These are phyloP conservation scores for Oryza australiensis DNA, from an alignment of 176 grass and related monocot genomes.

Conservation along the genomic window DNA sequence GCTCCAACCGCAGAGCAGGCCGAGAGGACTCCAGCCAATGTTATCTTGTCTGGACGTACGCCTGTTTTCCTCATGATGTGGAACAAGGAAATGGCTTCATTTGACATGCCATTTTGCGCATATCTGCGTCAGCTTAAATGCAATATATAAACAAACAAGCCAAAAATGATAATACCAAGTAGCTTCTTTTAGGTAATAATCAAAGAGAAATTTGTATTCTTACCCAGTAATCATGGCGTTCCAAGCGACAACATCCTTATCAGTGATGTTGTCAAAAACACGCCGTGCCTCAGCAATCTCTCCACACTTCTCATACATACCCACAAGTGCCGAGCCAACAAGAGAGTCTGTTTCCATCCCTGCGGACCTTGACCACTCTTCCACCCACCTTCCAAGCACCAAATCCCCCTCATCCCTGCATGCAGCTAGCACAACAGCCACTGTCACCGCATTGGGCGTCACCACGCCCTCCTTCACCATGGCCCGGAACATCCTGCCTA, in stretches of 20 bases:
- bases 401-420: slow-evolving; percentile 58
- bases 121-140: slow-evolving; percentile 62
- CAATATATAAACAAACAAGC: slow-evolving; percentile 1
- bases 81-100: slow-evolving; percentile 84
- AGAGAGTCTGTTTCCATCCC: slow-evolving; percentile 44
- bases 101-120: slow-evolving; percentile 79
- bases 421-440: slow-evolving; percentile 35
- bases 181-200: neutral
- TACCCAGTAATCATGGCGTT: slow-evolving; percentile 91
- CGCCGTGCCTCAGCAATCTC: slow-evolving; percentile 18
- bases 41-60: slow-evolving; percentile 66
- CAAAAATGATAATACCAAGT: neutral
- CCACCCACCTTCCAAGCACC: slow-evolving; percentile 54
- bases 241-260: slow-evolving; percentile 69
- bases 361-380: slow-evolving; percentile 36
- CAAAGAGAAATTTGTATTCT: slow-evolving; percentile 19
- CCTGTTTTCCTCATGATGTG: slow-evolving; percentile 57
- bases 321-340: slow-evolving; percentile 53
- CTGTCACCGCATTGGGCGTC: slow-evolving; percentile 24
- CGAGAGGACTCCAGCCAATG: slow-evolving; percentile 74
- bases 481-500: neutral
- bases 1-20: slow-evolving; percentile 77
- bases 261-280: slow-evolving; percentile 52
- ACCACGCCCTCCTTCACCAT: slow-evolving; percentile 17
- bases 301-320: slow-evolving; percentile 83